Base-by-base conservation (phyloP, 2,329 filamentous ascomycete genomes). In the Epichloe brachyelytri region DNA sequence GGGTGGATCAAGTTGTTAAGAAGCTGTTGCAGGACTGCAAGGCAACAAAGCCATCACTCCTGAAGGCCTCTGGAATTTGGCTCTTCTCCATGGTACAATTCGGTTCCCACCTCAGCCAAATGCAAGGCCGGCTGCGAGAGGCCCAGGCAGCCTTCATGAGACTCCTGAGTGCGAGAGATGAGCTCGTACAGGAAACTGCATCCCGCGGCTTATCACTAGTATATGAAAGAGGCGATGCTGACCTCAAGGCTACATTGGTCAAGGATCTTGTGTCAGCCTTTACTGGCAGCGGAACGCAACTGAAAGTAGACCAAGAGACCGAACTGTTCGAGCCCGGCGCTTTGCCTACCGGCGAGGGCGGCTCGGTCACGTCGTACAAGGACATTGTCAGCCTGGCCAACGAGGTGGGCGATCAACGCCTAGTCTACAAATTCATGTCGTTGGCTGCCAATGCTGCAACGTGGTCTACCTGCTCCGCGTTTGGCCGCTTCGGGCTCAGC, bases 391-490 rank as follows among this genome's bases (percentile, higher is more conserved):
- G 78, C 58, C 74, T 98, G 46, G 93, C 93, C n/a, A 88, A 91
- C 43, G 93, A 98, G 68, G 90, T 96, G 36, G 93, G 93, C 11
- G 91, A 98, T 61, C 91, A 93, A 53, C 90, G 86, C 58, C 74
- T 98, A n/a, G 87, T 97, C 1, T 98, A 98, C 71, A 88, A 90
- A 54, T 97, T 98, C 70, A 98, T 98, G 93, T 91, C 90, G 0
- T 76, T 98, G 58, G 93, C 93, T 3, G 88, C 89, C 2, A 95
- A 96, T 61, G 94, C 95, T 46, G 89, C 90, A 0, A 94, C 95
- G 15, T 98, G 93, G 93, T 91, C 89, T 1, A 95, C 89, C n/a
- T 81, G 93, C 48, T 94, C 93, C 1, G 93, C 93, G 0, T 97
- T 98, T 67, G 93, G 93, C 3, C 80, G 89, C 11, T 96, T 97